These are phyloP conservation scores for Botryotinia calthae DNA, from an alignment of 2,329 filamentous ascomycete genomes.

Conservation along the genomic window DNA sequence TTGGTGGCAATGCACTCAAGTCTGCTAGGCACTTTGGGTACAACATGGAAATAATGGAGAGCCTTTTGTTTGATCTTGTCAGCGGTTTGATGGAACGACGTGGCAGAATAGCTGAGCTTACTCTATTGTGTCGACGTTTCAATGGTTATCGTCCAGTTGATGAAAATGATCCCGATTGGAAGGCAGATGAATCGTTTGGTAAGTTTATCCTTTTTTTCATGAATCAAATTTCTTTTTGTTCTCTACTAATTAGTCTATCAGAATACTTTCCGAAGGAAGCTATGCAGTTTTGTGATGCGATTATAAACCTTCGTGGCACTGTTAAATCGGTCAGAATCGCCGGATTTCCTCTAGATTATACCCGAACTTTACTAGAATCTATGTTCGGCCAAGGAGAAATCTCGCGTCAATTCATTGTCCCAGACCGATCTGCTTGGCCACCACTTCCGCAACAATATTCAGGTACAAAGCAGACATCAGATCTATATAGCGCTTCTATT, in stretches of 20 bases:
- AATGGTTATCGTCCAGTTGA: conserved; percentile 22
- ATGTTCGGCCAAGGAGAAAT: conserved; percentile 24
- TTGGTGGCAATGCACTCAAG: conserved; percentile 29
- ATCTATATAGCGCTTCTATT: background rate
- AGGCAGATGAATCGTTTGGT: background rate
- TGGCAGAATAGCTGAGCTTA: conserved; percentile 22
- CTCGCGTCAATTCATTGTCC: background rate
- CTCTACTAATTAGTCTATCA: background rate
- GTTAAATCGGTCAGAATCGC: conserved; percentile 25
- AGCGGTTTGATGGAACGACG: conserved; percentile 23
- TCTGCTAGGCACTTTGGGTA: conserved; percentile 23
- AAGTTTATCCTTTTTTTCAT: background rate
- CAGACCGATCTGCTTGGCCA: conserved; percentile 24
- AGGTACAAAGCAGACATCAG: background rate
- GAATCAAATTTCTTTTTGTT: conserved; percentile 2
- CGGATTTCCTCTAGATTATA: conserved; percentile 27
- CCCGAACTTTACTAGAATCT: conserved; percentile 22
- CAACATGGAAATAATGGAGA: conserved; percentile 27
- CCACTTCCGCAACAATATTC: background rate
- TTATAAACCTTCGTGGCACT: conserved; percentile 25
- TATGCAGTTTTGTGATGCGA: conserved; percentile 23
- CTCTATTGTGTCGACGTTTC: conserved; percentile 28
- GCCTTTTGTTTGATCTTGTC: conserved; percentile 22
- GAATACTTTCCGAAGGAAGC: conserved; percentile 26
- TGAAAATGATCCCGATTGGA: conserved; percentile 5